phyloP scores from a whole-genome alignment of 2,329 filamentous ascomycete species.

The Microsporum canis region DNA sequence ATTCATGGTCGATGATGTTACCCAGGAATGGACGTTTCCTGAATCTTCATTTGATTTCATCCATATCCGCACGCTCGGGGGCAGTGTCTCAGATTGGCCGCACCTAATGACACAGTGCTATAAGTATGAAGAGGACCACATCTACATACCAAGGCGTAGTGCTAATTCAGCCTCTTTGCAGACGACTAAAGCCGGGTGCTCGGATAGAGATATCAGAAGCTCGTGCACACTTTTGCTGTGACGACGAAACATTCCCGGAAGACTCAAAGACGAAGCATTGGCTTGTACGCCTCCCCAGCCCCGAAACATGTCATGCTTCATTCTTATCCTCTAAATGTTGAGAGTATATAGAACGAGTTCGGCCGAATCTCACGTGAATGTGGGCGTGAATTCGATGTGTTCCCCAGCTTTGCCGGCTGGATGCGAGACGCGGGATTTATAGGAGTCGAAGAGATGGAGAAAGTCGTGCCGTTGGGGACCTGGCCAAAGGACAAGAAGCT shows the following conservation, averaged over 20 bases:
- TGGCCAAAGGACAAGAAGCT: slow-evolving; percentile 15
- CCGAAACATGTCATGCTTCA: too few relatives aligned
- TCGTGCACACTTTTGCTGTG: slow-evolving; percentile 12
- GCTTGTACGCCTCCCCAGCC: slow-evolving; percentile 5
- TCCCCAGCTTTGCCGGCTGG: slow-evolving; percentile 7
- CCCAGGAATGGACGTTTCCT: slow-evolving; percentile 47
- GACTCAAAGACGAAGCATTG: slow-evolving; percentile 8
- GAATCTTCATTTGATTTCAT: slow-evolving; percentile 45
- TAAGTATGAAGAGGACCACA: slow-evolving; percentile 25
- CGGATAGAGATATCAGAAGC: slow-evolving; percentile 22
- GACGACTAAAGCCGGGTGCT: slow-evolving; percentile 17
- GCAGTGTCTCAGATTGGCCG: slow-evolving; percentile 44
- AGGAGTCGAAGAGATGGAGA: slow-evolving; percentile 11
- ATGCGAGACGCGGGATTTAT: slow-evolving; percentile 9
- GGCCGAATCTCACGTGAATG: slow-evolving; percentile 4
- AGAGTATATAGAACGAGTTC: slow-evolving; percentile 9
- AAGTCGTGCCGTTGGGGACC: slow-evolving; percentile 13
- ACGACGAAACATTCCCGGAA: slow-evolving; percentile 12
- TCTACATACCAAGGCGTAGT: slow-evolving; percentile 7
- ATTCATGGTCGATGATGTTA: slow-evolving; percentile 53
- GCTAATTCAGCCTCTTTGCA: slow-evolving; percentile 15
- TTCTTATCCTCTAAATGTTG: too few relatives aligned
- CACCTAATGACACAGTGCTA: slow-evolving; percentile 41
- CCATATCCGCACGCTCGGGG: slow-evolving; percentile 42
- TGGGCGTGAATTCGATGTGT: slow-evolving; percentile 12